These are phyloP conservation scores for Talaromyces ruber DNA, from an alignment of 495 filamentous ascomycete species.

Conservation along the genomic window DNA sequence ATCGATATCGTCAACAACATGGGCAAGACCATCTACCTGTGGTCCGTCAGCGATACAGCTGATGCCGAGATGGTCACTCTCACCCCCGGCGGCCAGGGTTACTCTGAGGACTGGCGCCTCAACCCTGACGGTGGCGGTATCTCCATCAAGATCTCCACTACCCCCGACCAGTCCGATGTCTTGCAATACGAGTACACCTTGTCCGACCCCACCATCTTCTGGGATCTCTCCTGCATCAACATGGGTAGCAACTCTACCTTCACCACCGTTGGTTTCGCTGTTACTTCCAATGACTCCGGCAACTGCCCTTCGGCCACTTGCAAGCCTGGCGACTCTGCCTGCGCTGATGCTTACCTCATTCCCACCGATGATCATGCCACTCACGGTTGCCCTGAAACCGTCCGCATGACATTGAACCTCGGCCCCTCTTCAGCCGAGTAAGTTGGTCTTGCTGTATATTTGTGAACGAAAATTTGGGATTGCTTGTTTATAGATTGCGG, in stretches of 20 bases:
- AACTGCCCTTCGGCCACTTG: constrained; percentile 32
- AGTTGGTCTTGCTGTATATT: neutral
- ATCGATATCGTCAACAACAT: constrained; percentile 33
- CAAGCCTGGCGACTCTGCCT: constrained; percentile 27
- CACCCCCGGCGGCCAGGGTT: constrained; percentile 21
- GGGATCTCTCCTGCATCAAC: constrained; percentile 39
- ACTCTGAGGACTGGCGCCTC: constrained; percentile 23
- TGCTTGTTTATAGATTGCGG: neutral
- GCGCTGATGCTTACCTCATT: constrained; percentile 34
- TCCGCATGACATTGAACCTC: constrained; percentile 26
- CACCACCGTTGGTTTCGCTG: constrained; percentile 33
- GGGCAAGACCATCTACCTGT: constrained; percentile 29
- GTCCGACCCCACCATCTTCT: constrained; percentile 27
- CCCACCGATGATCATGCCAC: constrained; percentile 39
- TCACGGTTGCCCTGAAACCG: constrained; percentile 38
- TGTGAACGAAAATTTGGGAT: neutral
- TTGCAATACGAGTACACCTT: constrained; percentile 41
- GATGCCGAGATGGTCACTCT: constrained; percentile 28
- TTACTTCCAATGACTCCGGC: constrained; percentile 20
- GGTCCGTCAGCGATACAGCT: constrained; percentile 26
- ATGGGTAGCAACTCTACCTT: constrained; percentile 28
- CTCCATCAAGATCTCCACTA: constrained; percentile 38
- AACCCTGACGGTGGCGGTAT: constrained; percentile 38
- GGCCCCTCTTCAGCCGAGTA: constrained; percentile 12
- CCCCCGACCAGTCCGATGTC: constrained; percentile 22